These are phyloP conservation scores for Tetradesmus lagerheimii DNA, from an alignment of 139 green algal species.

Conservation along the genomic window DNA sequence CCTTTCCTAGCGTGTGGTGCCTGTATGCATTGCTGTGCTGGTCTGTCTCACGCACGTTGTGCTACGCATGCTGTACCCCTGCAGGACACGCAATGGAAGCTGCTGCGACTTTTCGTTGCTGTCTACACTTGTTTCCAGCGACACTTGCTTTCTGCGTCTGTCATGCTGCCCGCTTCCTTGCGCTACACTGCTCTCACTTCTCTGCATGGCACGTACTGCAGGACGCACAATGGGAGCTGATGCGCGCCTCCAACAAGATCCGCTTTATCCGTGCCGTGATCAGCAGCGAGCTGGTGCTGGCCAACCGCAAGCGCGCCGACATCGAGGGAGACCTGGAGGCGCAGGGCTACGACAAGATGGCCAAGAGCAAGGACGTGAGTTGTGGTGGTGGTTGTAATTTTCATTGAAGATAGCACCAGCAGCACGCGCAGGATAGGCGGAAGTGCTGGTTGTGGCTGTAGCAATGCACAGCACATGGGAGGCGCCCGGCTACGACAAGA, in stretches of 20 bases:
- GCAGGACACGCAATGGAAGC: too few species aligned
- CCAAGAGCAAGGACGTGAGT: constrained; percentile 59
- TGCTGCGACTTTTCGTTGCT: too few species aligned
- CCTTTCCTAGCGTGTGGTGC: too few species aligned
- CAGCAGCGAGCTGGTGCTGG: constrained; percentile 79
- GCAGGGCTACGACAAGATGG: constrained; percentile 83
- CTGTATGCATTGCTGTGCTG: too few species aligned
- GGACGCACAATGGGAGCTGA: constrained; percentile 81
- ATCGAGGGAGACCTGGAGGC: constrained; percentile 89
- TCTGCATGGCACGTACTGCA: constrained; percentile 18
- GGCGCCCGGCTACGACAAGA: constrained; percentile 79
- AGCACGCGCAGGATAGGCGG: too few species aligned
- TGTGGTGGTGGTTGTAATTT: background rate
- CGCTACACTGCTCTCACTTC: background rate
- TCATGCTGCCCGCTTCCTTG: background rate
- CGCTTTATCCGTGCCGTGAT: constrained; percentile 97
- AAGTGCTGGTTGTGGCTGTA: too few species aligned
- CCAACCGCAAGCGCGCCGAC: constrained; percentile 86
- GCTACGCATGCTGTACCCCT: too few species aligned
- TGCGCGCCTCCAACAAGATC: constrained; percentile 87
- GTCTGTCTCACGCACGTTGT: too few species aligned
- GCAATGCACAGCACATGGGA: too few species aligned
- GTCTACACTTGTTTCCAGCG: too few species aligned
- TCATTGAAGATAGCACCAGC: too few species aligned
- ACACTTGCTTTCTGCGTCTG: background rate